Conservation (phyloP, 805 yeast species). For the Ogataea glucozyma region DNA sequence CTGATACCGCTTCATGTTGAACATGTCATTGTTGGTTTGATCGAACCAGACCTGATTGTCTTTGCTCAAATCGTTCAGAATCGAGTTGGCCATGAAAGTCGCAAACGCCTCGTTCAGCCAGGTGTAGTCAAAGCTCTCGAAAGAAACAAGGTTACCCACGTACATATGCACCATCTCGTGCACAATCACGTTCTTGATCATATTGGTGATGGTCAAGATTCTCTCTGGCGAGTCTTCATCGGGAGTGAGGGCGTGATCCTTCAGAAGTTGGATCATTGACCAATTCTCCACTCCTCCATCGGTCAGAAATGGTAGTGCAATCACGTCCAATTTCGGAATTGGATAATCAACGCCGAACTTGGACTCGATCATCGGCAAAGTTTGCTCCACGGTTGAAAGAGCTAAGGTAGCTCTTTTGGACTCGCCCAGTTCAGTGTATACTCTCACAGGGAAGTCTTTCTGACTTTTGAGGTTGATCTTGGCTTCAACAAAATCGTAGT, state of each 20-base stretch:
- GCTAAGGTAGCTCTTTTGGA: constrained; percentile 49
- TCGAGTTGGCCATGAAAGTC: constrained; percentile 57
- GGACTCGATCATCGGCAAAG: constrained; percentile 49
- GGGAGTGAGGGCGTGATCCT: constrained; percentile 47
- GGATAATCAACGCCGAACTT: constrained; percentile 54
- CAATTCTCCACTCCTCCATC: constrained; percentile 85
- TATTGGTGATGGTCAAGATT: constrained; percentile 21
- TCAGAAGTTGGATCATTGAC: constrained; percentile 64
- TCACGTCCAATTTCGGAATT: constrained; percentile 62
- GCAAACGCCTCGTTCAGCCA: constrained; percentile 84
- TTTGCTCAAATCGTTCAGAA: constrained; percentile 32
- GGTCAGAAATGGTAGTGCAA: constrained; percentile 66
- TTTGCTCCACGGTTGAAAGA: constrained; percentile 45
- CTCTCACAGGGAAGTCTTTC: constrained; percentile 45
- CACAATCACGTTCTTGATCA: constrained; percentile 55
- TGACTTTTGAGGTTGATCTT: constrained; percentile 29
- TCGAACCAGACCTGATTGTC: constrained; percentile 38
- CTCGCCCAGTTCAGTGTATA: constrained; percentile 59
- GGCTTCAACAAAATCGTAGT: constrained; percentile 53
- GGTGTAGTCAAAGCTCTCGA: constrained; percentile 65
- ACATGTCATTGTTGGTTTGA: constrained; percentile 30
- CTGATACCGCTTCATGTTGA: constrained; percentile 34
- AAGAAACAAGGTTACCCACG: constrained; percentile 69
- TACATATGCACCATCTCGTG: constrained; percentile 82
- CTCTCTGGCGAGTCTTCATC: constrained; percentile 28